Evolutionary conservation across 371 early-diverging fungal genomes (phyloP).

Genomic region (Mortierella sp.): DNA sequence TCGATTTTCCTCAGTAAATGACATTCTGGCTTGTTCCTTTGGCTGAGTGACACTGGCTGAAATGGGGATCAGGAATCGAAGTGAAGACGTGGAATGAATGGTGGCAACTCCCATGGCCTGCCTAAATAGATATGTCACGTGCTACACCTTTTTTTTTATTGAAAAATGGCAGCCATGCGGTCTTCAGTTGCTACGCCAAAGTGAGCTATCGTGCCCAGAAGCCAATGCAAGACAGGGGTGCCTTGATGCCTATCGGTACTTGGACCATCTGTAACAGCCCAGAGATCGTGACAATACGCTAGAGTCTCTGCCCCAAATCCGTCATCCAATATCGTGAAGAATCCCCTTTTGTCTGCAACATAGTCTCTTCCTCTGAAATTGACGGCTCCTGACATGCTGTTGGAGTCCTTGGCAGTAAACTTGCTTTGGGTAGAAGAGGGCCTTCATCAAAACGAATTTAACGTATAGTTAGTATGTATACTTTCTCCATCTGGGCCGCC

Average conservation of each 20-base stretch:
- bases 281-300: constrained; percentile 37
- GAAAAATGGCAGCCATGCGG: too few species aligned
- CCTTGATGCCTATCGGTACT: not conserved
- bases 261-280: constrained; percentile 15
- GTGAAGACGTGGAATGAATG: too few species aligned
- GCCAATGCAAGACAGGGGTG: not conserved
- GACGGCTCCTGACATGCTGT: not conserved
- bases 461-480: not conserved
- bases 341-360: constrained; percentile 18
- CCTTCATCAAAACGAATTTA: not conserved
- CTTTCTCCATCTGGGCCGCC: not conserved
- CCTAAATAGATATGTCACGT: too few species aligned
- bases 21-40: too few species aligned
- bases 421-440: not conserved
- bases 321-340: constrained; percentile 23
- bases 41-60: too few species aligned
- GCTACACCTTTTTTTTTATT: too few species aligned
- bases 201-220: not conserved
- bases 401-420: not conserved
- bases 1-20: too few species aligned
- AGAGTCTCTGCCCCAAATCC: constrained; percentile 35
- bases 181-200: constrained; percentile 44
- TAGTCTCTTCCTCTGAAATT: constrained; percentile 25
- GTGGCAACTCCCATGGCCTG: too few species aligned
- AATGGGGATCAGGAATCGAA: too few species aligned